Conservation (phyloP, 2,329 filamentous ascomycete species). For the Neofusicoccum laricinum region DNA sequence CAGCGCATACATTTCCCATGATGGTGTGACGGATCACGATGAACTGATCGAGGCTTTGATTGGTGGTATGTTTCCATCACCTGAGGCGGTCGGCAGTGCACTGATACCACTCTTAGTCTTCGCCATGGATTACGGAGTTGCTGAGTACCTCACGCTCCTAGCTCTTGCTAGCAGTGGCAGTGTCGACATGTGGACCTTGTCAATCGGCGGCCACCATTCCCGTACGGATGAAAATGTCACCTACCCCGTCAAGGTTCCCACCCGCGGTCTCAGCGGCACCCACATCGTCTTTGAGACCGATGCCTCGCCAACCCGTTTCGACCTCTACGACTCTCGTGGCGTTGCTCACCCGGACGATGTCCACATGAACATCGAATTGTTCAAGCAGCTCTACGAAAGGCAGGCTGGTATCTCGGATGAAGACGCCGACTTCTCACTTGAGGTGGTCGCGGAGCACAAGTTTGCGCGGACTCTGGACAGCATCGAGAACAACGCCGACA, state of each 20-base stretch:
- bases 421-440: background rate
- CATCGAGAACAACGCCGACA: background rate
- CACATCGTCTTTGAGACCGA: conserved; percentile 57
- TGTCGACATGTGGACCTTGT: conserved; percentile 50
- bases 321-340: conserved; percentile 50
- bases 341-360: conserved; percentile 36
- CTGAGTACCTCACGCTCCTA: conserved; percentile 28
- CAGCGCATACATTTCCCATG: background rate
- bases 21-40: background rate
- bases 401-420: background rate
- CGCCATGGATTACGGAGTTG: background rate
- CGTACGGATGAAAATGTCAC: conserved; percentile 21
- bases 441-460: background rate
- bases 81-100: background rate
- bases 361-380: conserved; percentile 44
- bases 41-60: conserved; percentile 7
- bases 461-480: background rate
- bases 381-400: conserved; percentile 45
- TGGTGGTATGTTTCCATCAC: conserved; percentile 30
- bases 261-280: conserved; percentile 44
- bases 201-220: conserved; percentile 45
- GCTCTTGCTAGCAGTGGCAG: conserved; percentile 45
- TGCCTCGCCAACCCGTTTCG: conserved; percentile 51
- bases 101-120: background rate
- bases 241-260: background rate